Conservation (phyloP, 2,329 filamentous ascomycete genomes). For the Pseudogymnoascus destructans region DNA sequence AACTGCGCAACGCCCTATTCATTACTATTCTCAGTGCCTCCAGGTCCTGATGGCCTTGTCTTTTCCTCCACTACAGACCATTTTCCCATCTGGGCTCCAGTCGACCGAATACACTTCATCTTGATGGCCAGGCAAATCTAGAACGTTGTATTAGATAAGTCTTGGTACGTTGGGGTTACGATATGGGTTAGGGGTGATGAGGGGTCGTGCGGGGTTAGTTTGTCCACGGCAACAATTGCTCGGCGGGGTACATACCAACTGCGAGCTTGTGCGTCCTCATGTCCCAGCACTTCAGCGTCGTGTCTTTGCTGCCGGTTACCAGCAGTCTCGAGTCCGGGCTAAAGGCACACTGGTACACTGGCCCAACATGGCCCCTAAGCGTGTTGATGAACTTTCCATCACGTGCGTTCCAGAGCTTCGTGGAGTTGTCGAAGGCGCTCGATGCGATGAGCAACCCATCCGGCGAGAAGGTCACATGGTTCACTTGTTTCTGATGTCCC, state of each 20-base stretch:
- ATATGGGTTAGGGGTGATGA: slow-evolving; percentile 6
- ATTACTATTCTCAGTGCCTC: slow-evolving; percentile 37
- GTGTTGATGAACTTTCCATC: slow-evolving; percentile 73
- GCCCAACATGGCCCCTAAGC: slow-evolving; percentile 75
- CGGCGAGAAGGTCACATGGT: slow-evolving; percentile 87
- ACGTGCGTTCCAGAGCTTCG: slow-evolving; percentile 77
- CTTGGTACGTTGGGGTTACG: neutral
- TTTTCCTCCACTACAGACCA: slow-evolving; percentile 82
- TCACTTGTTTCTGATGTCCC: slow-evolving; percentile 95
- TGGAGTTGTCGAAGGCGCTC: slow-evolving; percentile 85
- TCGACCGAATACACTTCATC: slow-evolving; percentile 92
- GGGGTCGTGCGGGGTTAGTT: slow-evolving; percentile 3
- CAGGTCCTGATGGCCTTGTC: slow-evolving; percentile 67
- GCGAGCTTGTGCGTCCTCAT: slow-evolving; percentile 72
- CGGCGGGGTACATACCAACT: slow-evolving; percentile 25
- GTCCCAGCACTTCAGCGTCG: slow-evolving; percentile 90
- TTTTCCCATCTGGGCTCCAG: slow-evolving; percentile 83
- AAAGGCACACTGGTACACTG: slow-evolving; percentile 87
- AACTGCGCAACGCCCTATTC: neutral
- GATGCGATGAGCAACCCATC: slow-evolving; percentile 81
- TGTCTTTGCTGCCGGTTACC: slow-evolving; percentile 81
- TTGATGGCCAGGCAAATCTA: slow-evolving; percentile 77
- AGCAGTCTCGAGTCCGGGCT: slow-evolving; percentile 83
- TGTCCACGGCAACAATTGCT: neutral
- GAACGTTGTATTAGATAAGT: slow-evolving; percentile 18